Evolutionary conservation across 805 yeast species (phyloP).

Genomic region (Ogataea kodamae): DNA sequence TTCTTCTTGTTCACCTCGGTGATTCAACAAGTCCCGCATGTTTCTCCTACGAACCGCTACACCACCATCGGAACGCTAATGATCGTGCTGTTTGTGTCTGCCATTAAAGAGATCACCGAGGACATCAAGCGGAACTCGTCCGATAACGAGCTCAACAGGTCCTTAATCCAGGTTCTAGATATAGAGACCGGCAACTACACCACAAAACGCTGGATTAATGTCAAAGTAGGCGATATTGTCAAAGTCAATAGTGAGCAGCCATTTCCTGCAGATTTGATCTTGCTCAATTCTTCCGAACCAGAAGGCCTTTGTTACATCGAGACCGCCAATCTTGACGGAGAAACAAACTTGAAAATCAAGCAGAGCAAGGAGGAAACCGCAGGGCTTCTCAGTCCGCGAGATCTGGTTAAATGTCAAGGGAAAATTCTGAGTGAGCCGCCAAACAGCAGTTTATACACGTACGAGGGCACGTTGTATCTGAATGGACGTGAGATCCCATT

Average conservation of each 20-base stretch:
- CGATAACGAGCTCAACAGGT: constrained; percentile 78
- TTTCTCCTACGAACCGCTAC: constrained; percentile 92
- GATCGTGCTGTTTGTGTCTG: constrained; percentile 85
- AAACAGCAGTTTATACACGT: constrained; percentile 88
- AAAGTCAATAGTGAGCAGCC: constrained; percentile 83
- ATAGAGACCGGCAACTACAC: constrained; percentile 58
- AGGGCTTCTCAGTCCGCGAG: constrained; percentile 60
- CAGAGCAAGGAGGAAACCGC: constrained; percentile 82
- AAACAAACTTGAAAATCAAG: constrained; percentile 92
- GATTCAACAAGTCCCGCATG: constrained; percentile 96
- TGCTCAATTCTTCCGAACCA: constrained; percentile 92
- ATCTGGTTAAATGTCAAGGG: constrained; percentile 52
- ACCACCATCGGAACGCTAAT: constrained; percentile 91
- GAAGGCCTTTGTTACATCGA: constrained; percentile 97
- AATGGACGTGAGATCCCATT: constrained; percentile 63
- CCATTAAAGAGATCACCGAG: constrained; percentile 85
- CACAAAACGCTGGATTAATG: constrained; percentile 75
- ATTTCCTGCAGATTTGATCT: constrained; percentile 86
- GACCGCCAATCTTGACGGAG: constrained; percentile 97
- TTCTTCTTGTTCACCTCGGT: constrained; percentile 88
- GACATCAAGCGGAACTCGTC: constrained; percentile 86
- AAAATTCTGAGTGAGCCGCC: constrained; percentile 83
- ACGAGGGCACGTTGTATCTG: constrained; percentile 78
- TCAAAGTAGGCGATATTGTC: constrained; percentile 88
- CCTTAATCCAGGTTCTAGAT: constrained; percentile 65